Evolutionary conservation across 1,284 basidiomycete genomes (phyloP).

Genomic region (Singerocomus inundabilis): DNA sequence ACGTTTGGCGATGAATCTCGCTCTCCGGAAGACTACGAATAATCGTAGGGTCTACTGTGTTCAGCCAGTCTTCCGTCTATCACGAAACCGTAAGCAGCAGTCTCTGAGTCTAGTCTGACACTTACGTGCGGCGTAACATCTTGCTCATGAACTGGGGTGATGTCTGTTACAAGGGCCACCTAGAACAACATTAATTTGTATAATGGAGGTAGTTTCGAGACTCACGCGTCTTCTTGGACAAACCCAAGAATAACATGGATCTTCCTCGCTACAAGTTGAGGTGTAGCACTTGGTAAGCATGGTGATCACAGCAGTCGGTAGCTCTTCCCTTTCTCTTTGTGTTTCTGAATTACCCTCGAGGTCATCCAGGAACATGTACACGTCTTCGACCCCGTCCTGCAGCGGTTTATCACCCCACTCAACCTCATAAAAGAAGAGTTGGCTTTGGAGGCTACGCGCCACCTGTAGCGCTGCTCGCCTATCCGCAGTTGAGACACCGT

Average conservation of each 20-base stretch:
- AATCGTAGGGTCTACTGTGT: conserved; percentile 67
- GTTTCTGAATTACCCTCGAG: conserved; percentile 63
- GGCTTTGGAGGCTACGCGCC: conserved; percentile 85
- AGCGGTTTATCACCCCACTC: conserved; percentile 89
- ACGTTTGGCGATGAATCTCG: conserved; percentile 86
- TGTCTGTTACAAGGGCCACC: conserved; percentile 25
- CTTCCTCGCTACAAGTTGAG: conserved; percentile 73
- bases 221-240: conserved; percentile 66
- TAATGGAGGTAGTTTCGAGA: conserved; percentile 1
- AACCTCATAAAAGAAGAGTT: conserved; percentile 96
- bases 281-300: conserved; percentile 83
- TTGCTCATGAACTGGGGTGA: conserved; percentile 21
- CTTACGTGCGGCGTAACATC: conserved; percentile 30
- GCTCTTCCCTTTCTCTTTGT: conserved; percentile 64
- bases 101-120: background rate
- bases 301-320: conserved; percentile 84
- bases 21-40: conserved; percentile 67
- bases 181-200: conserved; percentile 19
- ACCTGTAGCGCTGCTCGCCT: conserved; percentile 82
- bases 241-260: conserved; percentile 67
- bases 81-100: conserved; percentile 20
- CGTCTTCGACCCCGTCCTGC: conserved; percentile 90
- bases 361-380: conserved; percentile 95
- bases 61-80: conserved; percentile 68
- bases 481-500: conserved; percentile 68